Percentiles rank a stretch among this genome's conserved stretches.
These are phyloP conservation scores for Tolypocladium guangdongense DNA, from an alignment of 2,329 filamentous ascomycete genomes.

Conservation along the genomic window DNA sequence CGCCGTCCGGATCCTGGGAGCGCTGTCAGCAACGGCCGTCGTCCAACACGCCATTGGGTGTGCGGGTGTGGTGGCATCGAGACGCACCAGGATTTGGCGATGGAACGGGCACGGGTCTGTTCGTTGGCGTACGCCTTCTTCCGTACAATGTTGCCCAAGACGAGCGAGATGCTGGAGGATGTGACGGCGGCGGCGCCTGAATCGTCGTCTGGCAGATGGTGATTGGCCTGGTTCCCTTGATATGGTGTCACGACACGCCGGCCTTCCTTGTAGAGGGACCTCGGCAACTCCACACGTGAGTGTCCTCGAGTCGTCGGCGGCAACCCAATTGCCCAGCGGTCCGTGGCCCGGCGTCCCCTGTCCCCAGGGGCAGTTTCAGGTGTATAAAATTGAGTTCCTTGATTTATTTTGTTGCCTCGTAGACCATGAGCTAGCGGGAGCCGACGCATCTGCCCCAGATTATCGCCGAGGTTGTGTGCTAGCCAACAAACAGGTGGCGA, in stretches of 20 bases:
- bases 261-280: neutral
- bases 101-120: neutral
- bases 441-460: neutral
- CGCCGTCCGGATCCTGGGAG: conserved; percentile 1
- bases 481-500: neutral
- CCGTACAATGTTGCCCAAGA: neutral
- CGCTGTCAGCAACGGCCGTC: neutral
- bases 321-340: neutral
- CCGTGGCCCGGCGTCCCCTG: neutral
- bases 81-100: neutral
- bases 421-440: neutral
- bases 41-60: neutral
- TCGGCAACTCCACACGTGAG: neutral
- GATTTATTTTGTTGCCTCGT: neutral
- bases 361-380: neutral
- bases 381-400: neutral
- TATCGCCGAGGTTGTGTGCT: neutral
- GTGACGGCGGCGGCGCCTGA: neutral
- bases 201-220: neutral
- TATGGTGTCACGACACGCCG: neutral
- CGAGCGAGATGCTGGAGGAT: neutral
- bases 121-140: neutral
- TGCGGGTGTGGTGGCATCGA: neutral
- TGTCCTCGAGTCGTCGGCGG: too few relatives aligned
- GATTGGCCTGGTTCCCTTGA: neutral